Evolutionary conservation across 345 rosid genomes (phyloP).

Genomic region (Boechera divaricarpa): DNA sequence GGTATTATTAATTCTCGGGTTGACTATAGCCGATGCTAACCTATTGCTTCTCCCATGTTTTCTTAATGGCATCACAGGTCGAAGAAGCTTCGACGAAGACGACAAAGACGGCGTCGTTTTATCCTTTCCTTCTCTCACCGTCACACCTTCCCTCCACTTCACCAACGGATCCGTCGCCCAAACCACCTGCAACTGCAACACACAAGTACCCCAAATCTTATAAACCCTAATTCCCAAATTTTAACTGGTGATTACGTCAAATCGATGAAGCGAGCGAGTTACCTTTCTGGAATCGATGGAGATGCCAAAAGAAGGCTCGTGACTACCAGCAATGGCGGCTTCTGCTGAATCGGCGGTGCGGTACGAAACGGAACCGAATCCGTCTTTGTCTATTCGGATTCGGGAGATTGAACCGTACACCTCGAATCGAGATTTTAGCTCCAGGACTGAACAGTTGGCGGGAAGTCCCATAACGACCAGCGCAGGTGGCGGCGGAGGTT

Average conservation of each 20-base stretch:
- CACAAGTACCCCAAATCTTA: neutral
- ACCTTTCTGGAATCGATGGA: constrained; percentile 63
- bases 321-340: constrained; percentile 78
- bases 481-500: constrained; percentile 68
- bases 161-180: constrained; percentile 85
- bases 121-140: constrained; percentile 45
- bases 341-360: constrained; percentile 79
- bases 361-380: constrained; percentile 61
- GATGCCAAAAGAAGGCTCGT: constrained; percentile 73
- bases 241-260: no score
- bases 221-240: neutral
- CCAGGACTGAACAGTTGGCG: constrained; percentile 76
- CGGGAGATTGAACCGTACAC: constrained; percentile 90
- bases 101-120: constrained; percentile 50
- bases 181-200: constrained; percentile 66
- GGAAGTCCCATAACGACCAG: constrained; percentile 66
- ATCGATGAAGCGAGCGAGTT: no score
- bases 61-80: constrained; percentile 73
- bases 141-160: constrained; percentile 75
- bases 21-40: constrained; percentile 76
- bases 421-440: constrained; percentile 90
- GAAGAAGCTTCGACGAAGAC: constrained; percentile 69
- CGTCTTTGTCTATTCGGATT: constrained; percentile 74
- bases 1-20: constrained; percentile 46
- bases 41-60: constrained; percentile 75